These are phyloP conservation scores for Sporothrix globosa DNA, from an alignment of 2,329 filamentous ascomycete genomes.

Conservation along the genomic window DNA sequence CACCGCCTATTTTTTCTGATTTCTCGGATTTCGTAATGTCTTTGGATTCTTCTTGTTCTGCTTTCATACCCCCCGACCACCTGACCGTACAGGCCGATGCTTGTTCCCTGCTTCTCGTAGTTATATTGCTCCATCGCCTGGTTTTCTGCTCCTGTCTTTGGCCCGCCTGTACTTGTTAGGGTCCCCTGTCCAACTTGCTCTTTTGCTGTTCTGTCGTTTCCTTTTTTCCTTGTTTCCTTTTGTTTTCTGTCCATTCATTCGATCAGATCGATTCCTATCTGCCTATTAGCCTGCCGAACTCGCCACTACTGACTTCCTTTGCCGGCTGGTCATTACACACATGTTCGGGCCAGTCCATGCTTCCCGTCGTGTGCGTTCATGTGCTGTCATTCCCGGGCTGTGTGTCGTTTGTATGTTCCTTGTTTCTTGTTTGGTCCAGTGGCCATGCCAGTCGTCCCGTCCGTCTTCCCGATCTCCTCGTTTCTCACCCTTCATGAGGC, in stretches of 20 bases:
- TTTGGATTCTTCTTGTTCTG: neutral
- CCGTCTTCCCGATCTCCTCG: neutral
- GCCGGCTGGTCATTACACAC: neutral
- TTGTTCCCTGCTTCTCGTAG: neutral
- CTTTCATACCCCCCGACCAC: neutral
- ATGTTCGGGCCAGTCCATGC: neutral
- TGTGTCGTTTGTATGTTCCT: neutral
- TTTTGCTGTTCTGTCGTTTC: neutral
- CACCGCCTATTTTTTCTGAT: conserved; percentile 16
- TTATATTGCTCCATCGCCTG: conserved; percentile 14
- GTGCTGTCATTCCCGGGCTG: neutral
- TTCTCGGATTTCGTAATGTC: neutral
- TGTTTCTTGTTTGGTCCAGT: neutral
- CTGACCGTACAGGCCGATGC: neutral
- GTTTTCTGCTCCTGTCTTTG: neutral
- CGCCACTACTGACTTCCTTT: neutral
- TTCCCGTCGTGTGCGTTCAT: conserved; percentile 7
- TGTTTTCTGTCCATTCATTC: neutral
- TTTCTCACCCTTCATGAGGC: neutral
- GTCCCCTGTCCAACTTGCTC: neutral
- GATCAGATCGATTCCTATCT: neutral
- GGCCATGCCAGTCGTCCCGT: conserved; percentile 1
- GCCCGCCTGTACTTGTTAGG: neutral
- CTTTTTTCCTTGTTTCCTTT: neutral
- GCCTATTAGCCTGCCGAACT: neutral